phyloP scores from a whole-genome alignment of 1,284 basidiomycete species.

The Tilletiaria anomala region DNA sequence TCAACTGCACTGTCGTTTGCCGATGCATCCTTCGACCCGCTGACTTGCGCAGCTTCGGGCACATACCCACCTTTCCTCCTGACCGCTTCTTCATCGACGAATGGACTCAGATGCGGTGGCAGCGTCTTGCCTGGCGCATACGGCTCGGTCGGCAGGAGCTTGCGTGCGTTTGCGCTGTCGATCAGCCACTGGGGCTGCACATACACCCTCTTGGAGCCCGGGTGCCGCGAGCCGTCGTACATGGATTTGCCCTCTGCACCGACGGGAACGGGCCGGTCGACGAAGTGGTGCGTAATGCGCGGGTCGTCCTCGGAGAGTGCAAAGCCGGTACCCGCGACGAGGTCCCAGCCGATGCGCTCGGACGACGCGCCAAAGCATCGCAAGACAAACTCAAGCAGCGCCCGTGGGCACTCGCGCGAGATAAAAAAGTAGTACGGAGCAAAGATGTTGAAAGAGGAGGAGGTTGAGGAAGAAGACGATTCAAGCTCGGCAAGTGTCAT shows the following conservation, averaged over 20 bases:
- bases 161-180: slow-evolving; percentile 81
- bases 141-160: slow-evolving; percentile 66
- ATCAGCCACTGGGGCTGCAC: slow-evolving; percentile 97
- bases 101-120: slow-evolving; percentile 91
- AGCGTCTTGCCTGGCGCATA: slow-evolving; percentile 76
- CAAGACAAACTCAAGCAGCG: slow-evolving; percentile 87
- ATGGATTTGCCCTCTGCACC: slow-evolving; percentile 4
- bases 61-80: slow-evolving; percentile 42
- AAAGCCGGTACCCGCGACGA: slow-evolving; percentile 67
- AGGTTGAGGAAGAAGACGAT: slow-evolving; percentile 13
- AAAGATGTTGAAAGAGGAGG: slow-evolving; percentile 48
- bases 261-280: slow-evolving; percentile 60
- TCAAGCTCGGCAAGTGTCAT: slow-evolving; percentile 59
- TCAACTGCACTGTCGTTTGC: slow-evolving; percentile 7
- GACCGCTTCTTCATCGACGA: slow-evolving; percentile 59
- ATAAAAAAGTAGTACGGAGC: slow-evolving; percentile 81
- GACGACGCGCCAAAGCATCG: slow-evolving; percentile 63
- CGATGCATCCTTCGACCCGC: slow-evolving; percentile 47
- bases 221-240: slow-evolving; percentile 49
- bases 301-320: slow-evolving; percentile 51
- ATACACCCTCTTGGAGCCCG: slow-evolving; percentile 60
- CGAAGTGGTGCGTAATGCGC: slow-evolving; percentile 85
- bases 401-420: slow-evolving; percentile 79
- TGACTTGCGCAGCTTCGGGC: slow-evolving; percentile 45
- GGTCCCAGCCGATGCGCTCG: slow-evolving; percentile 66